Conservation (phyloP, 176 grass and related monocot species). For the Triticum turgidum region DNA sequence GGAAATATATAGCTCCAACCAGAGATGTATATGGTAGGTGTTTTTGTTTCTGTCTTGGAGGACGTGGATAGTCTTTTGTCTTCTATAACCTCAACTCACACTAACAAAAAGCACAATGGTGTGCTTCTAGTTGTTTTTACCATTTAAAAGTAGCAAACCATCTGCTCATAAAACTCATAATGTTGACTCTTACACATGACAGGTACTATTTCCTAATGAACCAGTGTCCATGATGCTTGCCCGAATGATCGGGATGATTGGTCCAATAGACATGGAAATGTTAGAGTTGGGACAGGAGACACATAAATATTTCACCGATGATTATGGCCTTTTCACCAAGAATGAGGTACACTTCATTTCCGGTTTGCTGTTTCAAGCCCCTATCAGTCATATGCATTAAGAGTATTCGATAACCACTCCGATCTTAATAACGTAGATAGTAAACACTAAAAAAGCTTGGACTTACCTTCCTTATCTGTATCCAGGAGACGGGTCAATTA, state of each 20-base stretch:
- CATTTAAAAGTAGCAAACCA: conserved; percentile 2
- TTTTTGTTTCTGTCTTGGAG: neutral
- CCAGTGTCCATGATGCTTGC: conserved; percentile 81
- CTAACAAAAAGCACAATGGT: neutral
- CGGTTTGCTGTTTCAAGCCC: neutral
- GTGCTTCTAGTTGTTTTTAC: conserved; percentile 13
- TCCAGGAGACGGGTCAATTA: conserved; percentile 69
- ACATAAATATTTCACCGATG: conserved; percentile 80
- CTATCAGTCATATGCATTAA: neutral
- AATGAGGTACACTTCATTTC: conserved; percentile 67
- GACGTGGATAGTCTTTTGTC: neutral
- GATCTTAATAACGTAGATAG: neutral
- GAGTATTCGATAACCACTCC: neutral
- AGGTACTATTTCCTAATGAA: conserved; percentile 97
- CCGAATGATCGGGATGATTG: conserved; percentile 68
- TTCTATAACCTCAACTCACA: neutral
- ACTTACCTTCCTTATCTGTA: conserved; percentile 21
- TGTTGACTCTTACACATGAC: conserved; percentile 24
- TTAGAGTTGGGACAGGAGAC: conserved; percentile 68
- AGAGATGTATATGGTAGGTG: neutral
- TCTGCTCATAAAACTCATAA: neutral
- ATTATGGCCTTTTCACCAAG: conserved; percentile 72
- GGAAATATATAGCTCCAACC: neutral
- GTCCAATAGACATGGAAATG: conserved; percentile 96
- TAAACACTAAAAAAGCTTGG: too few relatives aligned